These are phyloP conservation scores for Hypoxylon intermedium DNA, from an alignment of 495 filamentous ascomycete species.

Conservation along the genomic window DNA sequence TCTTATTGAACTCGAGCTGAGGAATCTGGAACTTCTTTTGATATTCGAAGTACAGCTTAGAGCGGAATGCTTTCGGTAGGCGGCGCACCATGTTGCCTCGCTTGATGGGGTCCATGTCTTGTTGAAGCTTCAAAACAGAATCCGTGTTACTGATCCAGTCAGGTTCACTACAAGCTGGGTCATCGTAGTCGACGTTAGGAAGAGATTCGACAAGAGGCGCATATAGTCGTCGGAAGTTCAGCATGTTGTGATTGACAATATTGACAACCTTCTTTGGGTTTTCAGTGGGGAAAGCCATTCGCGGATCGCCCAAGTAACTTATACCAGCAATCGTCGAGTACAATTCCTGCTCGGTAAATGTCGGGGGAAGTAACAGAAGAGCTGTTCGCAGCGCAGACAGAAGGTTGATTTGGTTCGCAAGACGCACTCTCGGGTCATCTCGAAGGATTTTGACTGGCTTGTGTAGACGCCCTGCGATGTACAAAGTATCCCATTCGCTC, in stretches of 20 bases:
- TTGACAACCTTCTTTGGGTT: slow-evolving; percentile 92
- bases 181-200: slow-evolving; percentile 84
- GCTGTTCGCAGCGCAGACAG: slow-evolving; percentile 89
- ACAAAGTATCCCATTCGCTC: slow-evolving; percentile 87
- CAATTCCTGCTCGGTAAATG: slow-evolving; percentile 85
- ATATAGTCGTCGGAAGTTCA: slow-evolving; percentile 90
- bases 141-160: slow-evolving; percentile 73
- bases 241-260: slow-evolving; percentile 88
- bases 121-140: slow-evolving; percentile 62
- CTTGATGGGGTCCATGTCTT: slow-evolving; percentile 90
- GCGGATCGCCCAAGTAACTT: slow-evolving; percentile 91
- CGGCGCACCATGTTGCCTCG: slow-evolving; percentile 96
- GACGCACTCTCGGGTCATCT: slow-evolving; percentile 86
- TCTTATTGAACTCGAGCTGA: slow-evolving; percentile 78
- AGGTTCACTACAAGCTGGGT: slow-evolving; percentile 64
- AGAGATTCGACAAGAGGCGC: slow-evolving; percentile 85
- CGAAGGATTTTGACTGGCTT: slow-evolving; percentile 98
- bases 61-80: slow-evolving; percentile 84
- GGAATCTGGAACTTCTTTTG: slow-evolving; percentile 89
- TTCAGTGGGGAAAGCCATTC: slow-evolving; percentile 87
- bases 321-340: slow-evolving; percentile 90
- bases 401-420: slow-evolving; percentile 94
- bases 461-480: slow-evolving; percentile 91
- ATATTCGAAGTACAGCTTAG: slow-evolving; percentile 91
- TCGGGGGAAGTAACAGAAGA: slow-evolving; percentile 79